Evolutionary conservation across 495 filamentous ascomycete genomes (phyloP), one percentile per base, ranked within the genome.

Genomic region (Annulohypoxylon stygium): DNA sequence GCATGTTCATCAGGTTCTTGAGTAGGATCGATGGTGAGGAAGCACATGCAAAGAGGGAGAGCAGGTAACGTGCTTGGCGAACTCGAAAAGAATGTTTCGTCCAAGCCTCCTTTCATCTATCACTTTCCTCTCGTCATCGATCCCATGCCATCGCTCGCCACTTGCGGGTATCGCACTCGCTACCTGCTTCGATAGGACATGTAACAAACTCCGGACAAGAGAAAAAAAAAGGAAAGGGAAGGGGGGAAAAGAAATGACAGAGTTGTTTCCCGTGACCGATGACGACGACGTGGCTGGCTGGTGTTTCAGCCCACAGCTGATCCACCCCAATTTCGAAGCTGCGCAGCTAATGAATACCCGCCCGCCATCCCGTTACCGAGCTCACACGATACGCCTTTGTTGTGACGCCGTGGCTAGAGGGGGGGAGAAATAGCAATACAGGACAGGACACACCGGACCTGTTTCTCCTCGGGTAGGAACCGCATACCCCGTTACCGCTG

Each of bases 11-110:
- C 50, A 54, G 26, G 20, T 54, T 54, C 26, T 54, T 33, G 10
- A 26, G 50, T 20, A 41, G 43, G 48, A 51, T 51, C 48, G 48
- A 51, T 25, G 48, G 48, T 25, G 50, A 54, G 50, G 50, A 54
- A 30, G 50, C 50, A 54, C 50, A 33, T 33, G 25, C 50, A n/a
- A 23, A 12, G 20, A 26, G 3, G 2, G 30, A 43, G 25, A 33
- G 23, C 25, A 54, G 50, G 50, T 54, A 54, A n/a, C 50, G n/a
- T 30, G 7, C 10, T 26, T 14, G 2, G 23, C 48, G 48, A 25
- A 26, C 48, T 51, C 4, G 48, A 26, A 20, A 10, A 51, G 4
- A 12, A 51, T 23, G 48, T 26, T 51, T 51, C 48, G 20, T 23
- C 23, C 12, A 23, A 51, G 47, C 7, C 18, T 33, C 50, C 50